Percentiles rank a stretch among this genome's conserved stretches.
These are phyloP conservation scores for Leccinum subtestaceum DNA, from an alignment of 768 basidiomycete genomes.

Conservation along the genomic window DNA sequence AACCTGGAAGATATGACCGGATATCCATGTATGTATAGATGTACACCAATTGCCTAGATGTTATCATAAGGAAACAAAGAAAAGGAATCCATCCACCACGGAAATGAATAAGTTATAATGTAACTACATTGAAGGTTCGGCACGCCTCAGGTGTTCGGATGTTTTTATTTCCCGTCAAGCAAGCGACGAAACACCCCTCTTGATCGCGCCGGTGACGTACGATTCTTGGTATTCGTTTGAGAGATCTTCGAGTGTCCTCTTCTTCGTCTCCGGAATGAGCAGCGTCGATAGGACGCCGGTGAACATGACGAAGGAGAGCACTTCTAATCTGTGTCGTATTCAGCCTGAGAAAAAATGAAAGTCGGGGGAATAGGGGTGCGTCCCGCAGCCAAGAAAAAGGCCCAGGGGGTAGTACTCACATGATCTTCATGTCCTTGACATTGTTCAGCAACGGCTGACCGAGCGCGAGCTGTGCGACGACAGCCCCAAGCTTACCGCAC, in stretches of 20 bases:
- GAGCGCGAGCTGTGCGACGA: slow-evolving; percentile 77
- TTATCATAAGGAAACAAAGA: neutral
- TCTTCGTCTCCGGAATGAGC: slow-evolving; percentile 79
- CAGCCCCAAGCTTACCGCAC: slow-evolving; percentile 69
- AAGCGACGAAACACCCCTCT: slow-evolving; percentile 15
- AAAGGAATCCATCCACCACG: neutral
- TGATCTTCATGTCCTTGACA: slow-evolving; percentile 57
- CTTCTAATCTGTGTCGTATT: slow-evolving; percentile 49
- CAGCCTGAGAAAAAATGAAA: neutral
- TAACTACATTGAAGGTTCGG: neutral
- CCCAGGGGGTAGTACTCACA: slow-evolving; percentile 42
- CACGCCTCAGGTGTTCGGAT: neutral
- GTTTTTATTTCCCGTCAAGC: neutral
- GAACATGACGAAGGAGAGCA: slow-evolving; percentile 82
- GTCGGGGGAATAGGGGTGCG: too few relatives aligned
- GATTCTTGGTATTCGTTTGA: slow-evolving; percentile 68
- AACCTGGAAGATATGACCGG: neutral
- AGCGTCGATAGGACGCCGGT: slow-evolving; percentile 81
- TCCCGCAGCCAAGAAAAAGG: neutral
- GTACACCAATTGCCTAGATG: neutral
- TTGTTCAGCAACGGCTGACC: slow-evolving; percentile 54
- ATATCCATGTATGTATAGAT: neutral
- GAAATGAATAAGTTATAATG: neutral
- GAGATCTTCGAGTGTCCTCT: slow-evolving; percentile 59
- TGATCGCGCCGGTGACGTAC: slow-evolving; percentile 40